Percentiles rank a stretch among this genome's conserved stretches.
phyloP scores from a whole-genome alignment of 495 filamentous ascomycete species.

The Neurospora pannonica region DNA sequence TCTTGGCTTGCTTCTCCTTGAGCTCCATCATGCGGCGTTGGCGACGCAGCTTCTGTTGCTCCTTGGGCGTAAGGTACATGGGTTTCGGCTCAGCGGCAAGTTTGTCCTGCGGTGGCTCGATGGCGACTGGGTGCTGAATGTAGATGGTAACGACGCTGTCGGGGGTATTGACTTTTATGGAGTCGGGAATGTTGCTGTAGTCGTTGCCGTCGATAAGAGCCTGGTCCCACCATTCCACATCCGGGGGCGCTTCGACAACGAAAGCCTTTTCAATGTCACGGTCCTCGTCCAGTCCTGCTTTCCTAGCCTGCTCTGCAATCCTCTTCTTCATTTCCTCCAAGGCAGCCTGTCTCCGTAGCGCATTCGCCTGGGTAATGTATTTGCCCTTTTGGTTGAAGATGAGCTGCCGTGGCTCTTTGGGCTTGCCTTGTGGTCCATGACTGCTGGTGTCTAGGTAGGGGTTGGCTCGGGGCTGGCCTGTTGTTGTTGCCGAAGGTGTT shows the following conservation, averaged over 20 bases:
- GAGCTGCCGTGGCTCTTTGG: slow-evolving; percentile 61
- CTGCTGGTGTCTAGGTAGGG: slow-evolving; percentile 77
- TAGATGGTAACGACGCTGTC: slow-evolving; percentile 84
- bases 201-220: slow-evolving; percentile 62
- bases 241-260: slow-evolving; percentile 72
- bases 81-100: slow-evolving; percentile 70
- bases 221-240: slow-evolving; percentile 98
- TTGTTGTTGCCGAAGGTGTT: slow-evolving; percentile 18
- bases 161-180: slow-evolving; percentile 62
- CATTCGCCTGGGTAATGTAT: slow-evolving; percentile 88
- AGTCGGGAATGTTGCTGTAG: slow-evolving; percentile 58
- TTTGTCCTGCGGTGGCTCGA: slow-evolving; percentile 85
- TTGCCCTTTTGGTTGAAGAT: slow-evolving; percentile 95
- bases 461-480: slow-evolving; percentile 49
- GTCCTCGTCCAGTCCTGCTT: slow-evolving; percentile 85
- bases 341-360: slow-evolving; percentile 73
- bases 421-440: slow-evolving; percentile 51
- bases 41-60: slow-evolving; percentile 83
- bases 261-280: slow-evolving; percentile 82
- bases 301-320: slow-evolving; percentile 76
- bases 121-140: slow-evolving; percentile 86
- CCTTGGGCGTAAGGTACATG: slow-evolving; percentile 84
- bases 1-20: slow-evolving; percentile 95
- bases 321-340: slow-evolving; percentile 90
- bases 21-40: slow-evolving; percentile 84